These are phyloP conservation scores for Evansstolkia leycettana DNA, from an alignment of 495 filamentous ascomycete species.

Conservation along the genomic window DNA sequence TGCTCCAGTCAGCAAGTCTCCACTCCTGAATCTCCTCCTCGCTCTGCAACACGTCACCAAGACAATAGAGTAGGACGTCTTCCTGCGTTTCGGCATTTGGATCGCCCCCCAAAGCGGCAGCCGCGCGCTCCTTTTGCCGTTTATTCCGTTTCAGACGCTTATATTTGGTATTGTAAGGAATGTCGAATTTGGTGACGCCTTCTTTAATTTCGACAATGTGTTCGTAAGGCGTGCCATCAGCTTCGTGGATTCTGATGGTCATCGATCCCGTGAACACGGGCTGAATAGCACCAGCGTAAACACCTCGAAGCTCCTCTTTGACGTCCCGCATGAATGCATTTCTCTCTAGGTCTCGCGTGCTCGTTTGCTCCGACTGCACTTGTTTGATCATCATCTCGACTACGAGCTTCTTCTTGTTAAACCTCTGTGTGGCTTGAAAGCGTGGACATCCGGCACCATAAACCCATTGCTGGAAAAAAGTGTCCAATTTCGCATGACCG, in stretches of 20 bases:
- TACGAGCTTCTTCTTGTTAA: constrained; percentile 96
- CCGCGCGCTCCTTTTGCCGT: constrained; percentile 66
- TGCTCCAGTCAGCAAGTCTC: constrained; percentile 76
- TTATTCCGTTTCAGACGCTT: constrained; percentile 90
- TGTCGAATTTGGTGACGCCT: constrained; percentile 67
- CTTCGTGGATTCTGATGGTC: constrained; percentile 96
- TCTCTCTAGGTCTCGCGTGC: constrained; percentile 43
- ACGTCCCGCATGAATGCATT: constrained; percentile 70
- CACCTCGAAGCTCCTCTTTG: constrained; percentile 58
- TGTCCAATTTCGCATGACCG: constrained; percentile 70
- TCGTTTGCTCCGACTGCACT: constrained; percentile 46
- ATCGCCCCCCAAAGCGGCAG: constrained; percentile 50
- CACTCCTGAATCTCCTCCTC: constrained; percentile 74
- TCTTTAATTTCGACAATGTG: constrained; percentile 95
- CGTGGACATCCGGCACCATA: constrained; percentile 74
- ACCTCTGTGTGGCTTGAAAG: constrained; percentile 72
- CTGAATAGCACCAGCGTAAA: constrained; percentile 58
- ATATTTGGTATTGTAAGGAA: constrained; percentile 98
- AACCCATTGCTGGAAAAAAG: constrained; percentile 91
- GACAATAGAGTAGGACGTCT: constrained; percentile 77
- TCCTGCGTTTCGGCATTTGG: constrained; percentile 56
- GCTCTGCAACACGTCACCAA: constrained; percentile 80
- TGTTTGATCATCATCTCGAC: constrained; percentile 89
- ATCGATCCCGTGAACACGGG: constrained; percentile 86
- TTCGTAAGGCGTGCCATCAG: constrained; percentile 96